Base-by-base conservation (phyloP, 2,329 filamentous ascomycete species). In the Coleophoma cylindrospora region DNA sequence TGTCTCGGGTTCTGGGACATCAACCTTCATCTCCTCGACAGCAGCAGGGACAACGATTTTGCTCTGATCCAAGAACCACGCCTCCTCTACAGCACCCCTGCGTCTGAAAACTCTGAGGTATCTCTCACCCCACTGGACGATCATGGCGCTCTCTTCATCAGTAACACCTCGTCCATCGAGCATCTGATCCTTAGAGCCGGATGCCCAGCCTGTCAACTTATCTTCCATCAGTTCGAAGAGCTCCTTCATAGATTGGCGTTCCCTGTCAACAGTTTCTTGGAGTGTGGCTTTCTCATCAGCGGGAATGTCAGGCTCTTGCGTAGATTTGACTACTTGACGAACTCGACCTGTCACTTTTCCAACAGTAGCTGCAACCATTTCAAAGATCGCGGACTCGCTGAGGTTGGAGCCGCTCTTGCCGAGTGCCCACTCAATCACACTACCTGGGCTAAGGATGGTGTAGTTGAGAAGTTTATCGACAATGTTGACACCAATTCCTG, bases 391-490 rank as follows among this genome's bases (percentile, higher is more conserved):
- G 7, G 84, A 75, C 58, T 87, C 80, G 11, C 86, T 81, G 12
- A 99, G 80, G 43, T 57, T 55, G 3, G 80, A 78, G 2, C 82
- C 80, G 17, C 80, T 75, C 54, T 89, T 69, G 15, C 68, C 76
- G 12, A 99, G 76, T 1, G 89, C 89, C 94, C 94, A 99, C 63
- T 95, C 85, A 44, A 96, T 80, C 27, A 99, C 91, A 14, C 85
- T 86, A 50, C 84, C 75, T 0, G 94, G 94, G 9, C 87, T 91
- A 34, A 99, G 77, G 60, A 99, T 96, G 13, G 89, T 91, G 72
- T 96, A 99, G 72, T 97, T 99, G 60, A 99, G 84, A 5, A 99
- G 80, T 70, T 97, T 97, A 74, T 97, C 92, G 51, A 97, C 80
- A 61, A 99, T 95, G 60, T 88, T 89, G 58, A 97, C 82, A 3